Conservation (phyloP, 352 stramenopile species). For the Synura sp. region DNA sequence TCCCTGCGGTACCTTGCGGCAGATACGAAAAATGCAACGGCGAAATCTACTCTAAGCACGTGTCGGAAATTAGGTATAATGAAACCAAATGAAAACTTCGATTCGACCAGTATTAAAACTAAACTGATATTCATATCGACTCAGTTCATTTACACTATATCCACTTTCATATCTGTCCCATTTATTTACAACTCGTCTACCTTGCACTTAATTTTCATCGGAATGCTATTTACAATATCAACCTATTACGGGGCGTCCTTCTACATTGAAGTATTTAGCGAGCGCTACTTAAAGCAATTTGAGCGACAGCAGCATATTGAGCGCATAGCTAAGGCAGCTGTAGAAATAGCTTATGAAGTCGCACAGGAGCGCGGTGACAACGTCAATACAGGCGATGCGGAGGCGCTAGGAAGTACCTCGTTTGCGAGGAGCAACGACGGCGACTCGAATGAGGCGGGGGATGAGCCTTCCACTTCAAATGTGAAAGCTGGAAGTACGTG, state of each 20-base stretch:
- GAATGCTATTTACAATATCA: constrained; percentile 41
- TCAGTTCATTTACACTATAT: constrained; percentile 53
- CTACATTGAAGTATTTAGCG: constrained; percentile 53
- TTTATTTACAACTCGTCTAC: constrained; percentile 30
- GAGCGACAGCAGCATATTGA: constrained; percentile 11
- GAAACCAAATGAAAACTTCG: constrained; percentile 49
- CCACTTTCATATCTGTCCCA: constrained; percentile 48
- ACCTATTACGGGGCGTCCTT: constrained; percentile 50
- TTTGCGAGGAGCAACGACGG: no score
- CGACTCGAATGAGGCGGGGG: no score
- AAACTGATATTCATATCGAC: constrained; percentile 54
- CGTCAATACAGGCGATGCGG: no score
- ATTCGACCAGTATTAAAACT: constrained; percentile 48
- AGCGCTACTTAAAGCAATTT: constrained; percentile 45
- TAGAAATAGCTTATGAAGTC: not conserved
- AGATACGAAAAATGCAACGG: constrained; percentile 52
- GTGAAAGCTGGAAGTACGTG: no score
- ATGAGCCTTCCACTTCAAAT: no score
- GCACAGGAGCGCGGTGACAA: not conserved
- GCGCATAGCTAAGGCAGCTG: not conserved
- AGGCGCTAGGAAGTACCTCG: no score
- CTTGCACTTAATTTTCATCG: constrained; percentile 36
- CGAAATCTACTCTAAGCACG: constrained; percentile 46
- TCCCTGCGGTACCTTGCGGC: constrained; percentile 53
- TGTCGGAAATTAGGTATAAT: constrained; percentile 46